Conservation (phyloP, 805 yeast genomes). For the Candida piceae region DNA sequence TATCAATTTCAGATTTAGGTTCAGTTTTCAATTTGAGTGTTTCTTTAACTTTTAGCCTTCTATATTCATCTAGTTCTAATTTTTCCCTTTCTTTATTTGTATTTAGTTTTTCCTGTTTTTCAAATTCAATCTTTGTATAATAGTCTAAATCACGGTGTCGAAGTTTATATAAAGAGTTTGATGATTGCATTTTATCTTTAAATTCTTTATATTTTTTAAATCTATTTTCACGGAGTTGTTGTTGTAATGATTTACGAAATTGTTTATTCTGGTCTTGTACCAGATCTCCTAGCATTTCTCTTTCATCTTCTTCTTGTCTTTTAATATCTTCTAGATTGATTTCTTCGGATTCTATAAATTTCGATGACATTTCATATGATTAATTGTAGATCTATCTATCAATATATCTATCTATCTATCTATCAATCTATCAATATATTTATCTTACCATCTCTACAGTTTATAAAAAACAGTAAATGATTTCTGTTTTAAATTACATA, state of each 20-base stretch:
- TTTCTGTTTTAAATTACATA: too few relatives aligned
- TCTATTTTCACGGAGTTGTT: slow-evolving; percentile 38
- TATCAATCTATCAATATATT: too few relatives aligned
- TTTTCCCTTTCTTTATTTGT: slow-evolving; percentile 11
- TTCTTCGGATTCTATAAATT: slow-evolving; percentile 21
- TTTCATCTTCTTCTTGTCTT: slow-evolving; percentile 14
- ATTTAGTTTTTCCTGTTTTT: slow-evolving; percentile 13
- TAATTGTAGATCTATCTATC: too few relatives aligned
- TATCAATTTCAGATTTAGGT: too few relatives aligned
- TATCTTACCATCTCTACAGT: too few relatives aligned
- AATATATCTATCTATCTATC: too few relatives aligned
- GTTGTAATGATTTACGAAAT: slow-evolving; percentile 36
- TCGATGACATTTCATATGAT: slow-evolving; percentile 7
- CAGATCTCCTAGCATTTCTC: slow-evolving; percentile 9
- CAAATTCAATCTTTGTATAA: slow-evolving; percentile 27
- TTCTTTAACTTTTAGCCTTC: slow-evolving; percentile 7
- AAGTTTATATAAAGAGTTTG: slow-evolving; percentile 39
- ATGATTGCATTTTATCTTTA: slow-evolving; percentile 30
- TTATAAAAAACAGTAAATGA: too few relatives aligned
- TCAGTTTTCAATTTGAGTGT: too few relatives aligned
- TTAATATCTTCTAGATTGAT: slow-evolving; percentile 14
- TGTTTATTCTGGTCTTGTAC: slow-evolving; percentile 18
- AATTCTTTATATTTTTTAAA: slow-evolving; percentile 23
- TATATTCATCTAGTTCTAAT: slow-evolving; percentile 21
- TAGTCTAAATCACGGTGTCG: slow-evolving; percentile 33